Conservation (phyloP, 2,329 filamentous ascomycete species). For the Colletotrichum orbiculare region DNA sequence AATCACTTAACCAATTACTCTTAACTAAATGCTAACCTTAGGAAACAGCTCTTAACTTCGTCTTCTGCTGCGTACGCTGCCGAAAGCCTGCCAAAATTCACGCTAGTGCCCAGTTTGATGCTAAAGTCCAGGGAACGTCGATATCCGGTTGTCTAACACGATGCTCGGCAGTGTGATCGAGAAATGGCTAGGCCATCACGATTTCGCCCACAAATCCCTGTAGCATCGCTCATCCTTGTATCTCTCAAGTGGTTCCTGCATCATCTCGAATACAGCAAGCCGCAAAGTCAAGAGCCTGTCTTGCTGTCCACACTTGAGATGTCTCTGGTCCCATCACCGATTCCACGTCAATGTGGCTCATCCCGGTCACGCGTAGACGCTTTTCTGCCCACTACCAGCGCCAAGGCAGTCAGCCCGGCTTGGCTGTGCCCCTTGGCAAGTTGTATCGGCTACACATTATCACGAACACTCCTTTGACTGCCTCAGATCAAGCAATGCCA, state of each 20-base stretch:
- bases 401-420: slow-evolving; percentile 23
- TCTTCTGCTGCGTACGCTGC: background rate
- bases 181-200: slow-evolving; percentile 6
- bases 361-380: background rate
- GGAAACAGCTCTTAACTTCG: background rate
- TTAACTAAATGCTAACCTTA: slow-evolving; percentile 11
- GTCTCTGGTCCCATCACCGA: slow-evolving; percentile 25
- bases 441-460: background rate
- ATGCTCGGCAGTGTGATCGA: background rate
- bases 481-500: slow-evolving; percentile 9
- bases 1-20: slow-evolving; percentile 2
- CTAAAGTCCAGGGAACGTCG: background rate
- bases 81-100: background rate
- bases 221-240: background rate
- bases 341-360: background rate
- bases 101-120: background rate
- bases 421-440: slow-evolving; percentile 10
- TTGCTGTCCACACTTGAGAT: slow-evolving; percentile 14
- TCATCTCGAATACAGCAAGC: background rate
- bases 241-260: background rate
- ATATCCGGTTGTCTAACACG: background rate
- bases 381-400: background rate
- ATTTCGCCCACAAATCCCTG: background rate
- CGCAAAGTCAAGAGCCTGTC: slow-evolving; percentile 2
- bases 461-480: slow-evolving; percentile 6